Conservation (phyloP, 306 rosid genomes). For the Medicago ruthenica region DNA sequence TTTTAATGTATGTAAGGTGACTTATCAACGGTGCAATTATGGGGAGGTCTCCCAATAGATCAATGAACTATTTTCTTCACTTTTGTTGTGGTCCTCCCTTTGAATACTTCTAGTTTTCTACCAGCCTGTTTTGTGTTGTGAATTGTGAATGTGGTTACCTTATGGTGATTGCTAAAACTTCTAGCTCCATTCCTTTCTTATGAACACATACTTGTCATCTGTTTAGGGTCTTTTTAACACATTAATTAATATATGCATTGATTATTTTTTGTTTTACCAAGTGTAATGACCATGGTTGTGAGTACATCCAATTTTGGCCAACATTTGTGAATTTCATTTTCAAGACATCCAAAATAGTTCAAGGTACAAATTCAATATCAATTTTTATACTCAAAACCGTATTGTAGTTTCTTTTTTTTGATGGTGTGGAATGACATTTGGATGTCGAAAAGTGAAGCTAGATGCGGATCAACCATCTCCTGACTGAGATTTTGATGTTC, state of each 20-base stretch:
- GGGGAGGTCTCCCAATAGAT: constrained; percentile 37
- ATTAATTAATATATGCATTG: neutral
- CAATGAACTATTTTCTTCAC: constrained; percentile 22
- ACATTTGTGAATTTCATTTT: constrained; percentile 12
- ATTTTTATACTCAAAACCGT: neutral
- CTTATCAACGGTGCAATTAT: constrained; percentile 32
- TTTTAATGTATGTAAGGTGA: constrained; percentile 41
- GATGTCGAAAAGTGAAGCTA: too few relatives aligned
- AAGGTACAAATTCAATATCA: constrained; percentile 3
- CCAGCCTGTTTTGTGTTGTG: neutral
- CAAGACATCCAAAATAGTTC: neutral
- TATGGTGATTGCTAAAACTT: neutral
- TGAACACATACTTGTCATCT: neutral
- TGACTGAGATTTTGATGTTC: too few relatives aligned
- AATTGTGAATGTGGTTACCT: neutral
- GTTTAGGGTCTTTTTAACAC: neutral
- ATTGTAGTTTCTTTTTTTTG: too few relatives aligned
- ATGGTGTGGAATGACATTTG: too few relatives aligned
- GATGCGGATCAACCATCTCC: too few relatives aligned
- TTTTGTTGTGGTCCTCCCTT: constrained; percentile 43
- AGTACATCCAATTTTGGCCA: neutral
- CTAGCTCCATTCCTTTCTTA: neutral
- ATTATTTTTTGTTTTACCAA: neutral
- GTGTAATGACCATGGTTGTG: neutral
- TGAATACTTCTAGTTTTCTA: constrained; percentile 14